phyloP scores from a whole-genome alignment of 371 early-diverging fungal genomes.

The Circinella minor region DNA sequence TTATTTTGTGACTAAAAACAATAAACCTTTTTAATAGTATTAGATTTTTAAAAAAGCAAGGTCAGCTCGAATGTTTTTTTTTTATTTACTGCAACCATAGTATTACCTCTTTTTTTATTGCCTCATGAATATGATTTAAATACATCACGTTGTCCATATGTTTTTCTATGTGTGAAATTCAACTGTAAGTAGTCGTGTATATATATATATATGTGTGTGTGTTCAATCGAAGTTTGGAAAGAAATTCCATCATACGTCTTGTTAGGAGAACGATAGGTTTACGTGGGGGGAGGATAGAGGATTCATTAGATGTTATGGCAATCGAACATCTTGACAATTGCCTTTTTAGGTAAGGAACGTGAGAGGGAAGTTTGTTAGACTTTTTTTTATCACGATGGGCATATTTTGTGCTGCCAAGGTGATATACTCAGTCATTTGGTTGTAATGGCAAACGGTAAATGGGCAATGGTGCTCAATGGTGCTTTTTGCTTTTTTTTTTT shows the following conservation, averaged over 20 bases:
- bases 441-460: background rate
- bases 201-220: background rate
- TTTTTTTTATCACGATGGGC: background rate
- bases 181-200: background rate
- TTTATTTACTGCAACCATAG: background rate
- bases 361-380: background rate
- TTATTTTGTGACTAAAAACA: no score
- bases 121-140: background rate
- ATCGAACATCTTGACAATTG: slow-evolving; percentile 1
- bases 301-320: background rate
- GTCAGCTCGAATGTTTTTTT: no score
- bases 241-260: slow-evolving; percentile 5
- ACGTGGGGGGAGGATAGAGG: background rate
- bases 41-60: no score
- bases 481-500: background rate
- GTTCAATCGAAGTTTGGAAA: background rate
- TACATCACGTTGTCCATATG: background rate
- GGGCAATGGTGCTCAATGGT: background rate
- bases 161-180: slow-evolving; percentile 4
- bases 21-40: no score
- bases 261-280: background rate
- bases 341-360: background rate
- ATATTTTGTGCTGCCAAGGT: background rate
- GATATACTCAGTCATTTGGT: no score
- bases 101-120: background rate